These are phyloP conservation scores for Penicillium nucicola DNA, from an alignment of 495 filamentous ascomycete genomes.

Conservation along the genomic window DNA sequence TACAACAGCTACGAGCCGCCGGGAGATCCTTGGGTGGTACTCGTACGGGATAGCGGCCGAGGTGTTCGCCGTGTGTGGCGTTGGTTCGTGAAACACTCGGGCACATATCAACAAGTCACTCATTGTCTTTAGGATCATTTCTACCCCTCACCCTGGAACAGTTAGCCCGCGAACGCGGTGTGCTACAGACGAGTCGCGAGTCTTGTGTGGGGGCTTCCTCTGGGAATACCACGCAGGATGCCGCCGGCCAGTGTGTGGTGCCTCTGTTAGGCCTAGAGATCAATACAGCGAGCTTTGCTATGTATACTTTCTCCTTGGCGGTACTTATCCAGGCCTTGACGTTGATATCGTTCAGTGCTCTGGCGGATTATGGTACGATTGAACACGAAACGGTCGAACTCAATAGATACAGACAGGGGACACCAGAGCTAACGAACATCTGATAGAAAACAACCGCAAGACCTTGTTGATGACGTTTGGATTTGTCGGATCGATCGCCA, in stretches of 20 bases:
- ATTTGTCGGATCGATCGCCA: conserved; percentile 69
- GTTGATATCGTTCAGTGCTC: conserved; percentile 49
- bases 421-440: conserved; percentile 1
- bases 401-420: not conserved
- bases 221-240: conserved; percentile 11
- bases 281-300: conserved; percentile 52
- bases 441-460: conserved; percentile 53
- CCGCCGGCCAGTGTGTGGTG: conserved; percentile 44
- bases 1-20: conserved; percentile 70
- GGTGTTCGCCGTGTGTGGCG: conserved; percentile 87
- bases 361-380: conserved; percentile 52
- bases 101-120: conserved; percentile 5
- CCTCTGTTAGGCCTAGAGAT: conserved; percentile 41
- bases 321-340: conserved; percentile 53
- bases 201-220: conserved; percentile 30
- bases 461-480: conserved; percentile 74
- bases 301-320: conserved; percentile 53
- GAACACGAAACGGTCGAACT: not conserved
- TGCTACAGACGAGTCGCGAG: conserved; percentile 53
- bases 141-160: conserved; percentile 87
- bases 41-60: conserved; percentile 87
- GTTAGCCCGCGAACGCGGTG: conserved; percentile 77
- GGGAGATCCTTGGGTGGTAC: conserved; percentile 87
- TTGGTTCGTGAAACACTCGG: conserved; percentile 31
- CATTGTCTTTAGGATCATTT: conserved; percentile 67